Conservation (phyloP, 176 grass and related monocot genomes). For the Raddia guianensis region DNA sequence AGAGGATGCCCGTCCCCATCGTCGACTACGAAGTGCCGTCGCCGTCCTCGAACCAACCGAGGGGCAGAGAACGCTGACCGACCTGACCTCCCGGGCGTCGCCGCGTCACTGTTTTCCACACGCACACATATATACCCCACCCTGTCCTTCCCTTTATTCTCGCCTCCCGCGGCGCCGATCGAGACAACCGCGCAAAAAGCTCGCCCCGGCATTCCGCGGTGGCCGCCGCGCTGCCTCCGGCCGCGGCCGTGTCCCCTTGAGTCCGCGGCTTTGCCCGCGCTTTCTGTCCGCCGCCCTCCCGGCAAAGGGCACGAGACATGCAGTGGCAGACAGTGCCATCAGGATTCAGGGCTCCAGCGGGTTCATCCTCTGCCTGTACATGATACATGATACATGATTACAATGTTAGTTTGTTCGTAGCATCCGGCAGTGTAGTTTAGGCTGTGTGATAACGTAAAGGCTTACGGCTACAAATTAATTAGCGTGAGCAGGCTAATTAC, state of each 20-base stretch:
- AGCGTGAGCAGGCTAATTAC: too few relatives aligned
- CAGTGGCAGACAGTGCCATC: too few relatives aligned
- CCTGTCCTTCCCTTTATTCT: too few relatives aligned
- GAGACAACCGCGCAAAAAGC: constrained; percentile 15
- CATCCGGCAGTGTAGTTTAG: too few relatives aligned
- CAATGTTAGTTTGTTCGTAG: too few relatives aligned
- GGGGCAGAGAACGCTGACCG: neutral
- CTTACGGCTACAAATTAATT: too few relatives aligned
- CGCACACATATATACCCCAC: neutral
- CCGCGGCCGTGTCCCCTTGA: neutral
- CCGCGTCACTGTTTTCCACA: neutral
- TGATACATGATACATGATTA: too few relatives aligned
- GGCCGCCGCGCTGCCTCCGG: neutral
- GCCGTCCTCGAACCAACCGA: neutral
- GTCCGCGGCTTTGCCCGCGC: neutral
- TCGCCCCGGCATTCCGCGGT: neutral
- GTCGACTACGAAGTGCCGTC: neutral
- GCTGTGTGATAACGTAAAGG: too few relatives aligned
- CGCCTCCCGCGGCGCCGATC: neutral
- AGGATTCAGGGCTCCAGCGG: too few relatives aligned
- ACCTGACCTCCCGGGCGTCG: neutral
- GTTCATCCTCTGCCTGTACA: too few relatives aligned
- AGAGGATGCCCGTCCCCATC: neutral
- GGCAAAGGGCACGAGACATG: too few relatives aligned
- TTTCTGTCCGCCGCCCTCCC: constrained; percentile 14